These are phyloP conservation scores for Pestalotiopsis fici DNA, from an alignment of 2,329 filamentous ascomycete genomes.

Conservation along the genomic window DNA sequence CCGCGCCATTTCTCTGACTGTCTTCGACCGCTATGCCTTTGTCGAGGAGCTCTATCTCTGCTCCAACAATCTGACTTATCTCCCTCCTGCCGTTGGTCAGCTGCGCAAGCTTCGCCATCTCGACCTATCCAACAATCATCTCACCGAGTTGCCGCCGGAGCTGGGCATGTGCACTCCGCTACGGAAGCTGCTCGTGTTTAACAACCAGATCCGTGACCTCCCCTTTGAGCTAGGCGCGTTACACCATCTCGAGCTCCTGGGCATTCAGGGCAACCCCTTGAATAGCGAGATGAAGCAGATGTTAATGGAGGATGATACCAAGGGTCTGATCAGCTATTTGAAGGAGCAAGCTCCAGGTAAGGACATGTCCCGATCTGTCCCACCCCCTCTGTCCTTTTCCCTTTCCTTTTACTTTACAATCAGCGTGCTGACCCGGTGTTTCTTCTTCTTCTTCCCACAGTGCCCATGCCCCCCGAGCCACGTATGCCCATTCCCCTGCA, in stretches of 20 bases:
- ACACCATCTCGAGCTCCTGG: slow-evolving; percentile 84
- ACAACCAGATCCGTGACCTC: slow-evolving; percentile 82
- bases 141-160: slow-evolving; percentile 81
- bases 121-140: slow-evolving; percentile 86
- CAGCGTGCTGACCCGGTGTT: not conserved
- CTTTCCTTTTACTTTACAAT: not conserved
- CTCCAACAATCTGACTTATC: slow-evolving; percentile 80
- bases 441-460: slow-evolving; percentile 41
- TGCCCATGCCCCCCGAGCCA: slow-evolving; percentile 73
- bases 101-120: slow-evolving; percentile 80
- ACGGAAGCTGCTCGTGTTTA: slow-evolving; percentile 82
- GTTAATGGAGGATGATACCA: slow-evolving; percentile 85
- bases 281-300: slow-evolving; percentile 75
- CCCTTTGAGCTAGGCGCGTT: slow-evolving; percentile 88
- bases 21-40: slow-evolving; percentile 83
- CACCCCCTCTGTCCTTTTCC: not conserved
- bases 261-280: slow-evolving; percentile 89
- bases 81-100: slow-evolving; percentile 82
- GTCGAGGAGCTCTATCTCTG: slow-evolving; percentile 90
- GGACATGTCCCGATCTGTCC: not conserved
- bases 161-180: slow-evolving; percentile 96
- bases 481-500: slow-evolving; percentile 80
- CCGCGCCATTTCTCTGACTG: slow-evolving; percentile 73
- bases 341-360: slow-evolving; percentile 84
- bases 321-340: slow-evolving; percentile 78